These are phyloP conservation scores for Ogataea pilisensis DNA, from an alignment of 805 yeast genomes.

Conservation along the genomic window DNA sequence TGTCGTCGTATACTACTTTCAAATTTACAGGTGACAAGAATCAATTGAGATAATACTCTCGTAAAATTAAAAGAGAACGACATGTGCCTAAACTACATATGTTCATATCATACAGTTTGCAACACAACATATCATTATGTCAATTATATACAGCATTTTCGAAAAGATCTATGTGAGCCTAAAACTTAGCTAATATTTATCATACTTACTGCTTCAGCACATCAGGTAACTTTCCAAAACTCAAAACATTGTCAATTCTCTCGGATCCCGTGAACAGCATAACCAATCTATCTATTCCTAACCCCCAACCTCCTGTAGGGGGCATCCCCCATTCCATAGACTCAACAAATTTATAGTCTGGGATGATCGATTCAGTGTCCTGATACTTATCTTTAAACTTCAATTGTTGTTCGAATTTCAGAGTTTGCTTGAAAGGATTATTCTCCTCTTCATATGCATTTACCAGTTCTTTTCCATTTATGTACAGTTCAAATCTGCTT, in stretches of 20 bases:
- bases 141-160: too few relatives aligned
- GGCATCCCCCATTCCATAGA: conserved; percentile 93
- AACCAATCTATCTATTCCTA: conserved; percentile 85
- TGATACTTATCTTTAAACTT: conserved; percentile 39
- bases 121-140: too few relatives aligned
- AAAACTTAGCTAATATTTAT: too few relatives aligned
- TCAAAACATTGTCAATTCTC: conserved; percentile 70
- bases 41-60: too few relatives aligned
- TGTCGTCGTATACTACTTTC: too few relatives aligned
- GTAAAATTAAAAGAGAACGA: too few relatives aligned
- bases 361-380: conserved; percentile 61
- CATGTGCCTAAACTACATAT: too few relatives aligned
- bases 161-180: too few relatives aligned
- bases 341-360: conserved; percentile 68
- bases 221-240: conserved; percentile 72
- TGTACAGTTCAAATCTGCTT: conserved; percentile 78
- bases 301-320: conserved; percentile 98
- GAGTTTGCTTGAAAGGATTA: conserved; percentile 66
- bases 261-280: conserved; percentile 67
- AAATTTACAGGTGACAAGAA: too few relatives aligned
- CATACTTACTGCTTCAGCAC: conserved; percentile 52
- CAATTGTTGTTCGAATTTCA: conserved; percentile 61
- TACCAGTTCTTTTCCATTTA: conserved; percentile 73
- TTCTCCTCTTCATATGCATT: conserved; percentile 98
- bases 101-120: too few relatives aligned